phyloP scores from a whole-genome alignment of 2,329 filamentous ascomycete species.

The Cercospora nicotianae region DNA sequence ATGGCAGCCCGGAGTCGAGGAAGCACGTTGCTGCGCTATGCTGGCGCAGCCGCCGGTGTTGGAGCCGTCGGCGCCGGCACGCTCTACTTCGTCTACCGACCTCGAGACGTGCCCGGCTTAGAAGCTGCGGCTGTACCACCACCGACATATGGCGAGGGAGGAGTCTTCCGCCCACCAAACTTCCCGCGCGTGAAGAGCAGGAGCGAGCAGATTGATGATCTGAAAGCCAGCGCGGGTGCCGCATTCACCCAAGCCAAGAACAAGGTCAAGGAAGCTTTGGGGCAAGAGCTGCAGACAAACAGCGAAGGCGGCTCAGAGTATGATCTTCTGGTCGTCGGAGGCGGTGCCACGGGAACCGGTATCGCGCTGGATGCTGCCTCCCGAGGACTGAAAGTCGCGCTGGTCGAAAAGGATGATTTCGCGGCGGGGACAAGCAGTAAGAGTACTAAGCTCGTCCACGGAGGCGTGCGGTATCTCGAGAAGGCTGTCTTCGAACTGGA shows the following conservation, averaged over 20 bases:
- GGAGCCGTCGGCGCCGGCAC: slow-evolving; percentile 55
- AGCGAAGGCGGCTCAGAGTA: slow-evolving; percentile 53
- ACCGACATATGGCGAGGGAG: slow-evolving; percentile 67
- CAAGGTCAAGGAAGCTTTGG: slow-evolving; percentile 42
- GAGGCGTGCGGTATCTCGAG: slow-evolving; percentile 80
- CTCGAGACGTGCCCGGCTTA: slow-evolving; percentile 69
- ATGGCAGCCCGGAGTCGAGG: slow-evolving; percentile 34
- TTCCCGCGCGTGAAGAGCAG: slow-evolving; percentile 65
- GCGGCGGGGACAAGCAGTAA: slow-evolving; percentile 80
- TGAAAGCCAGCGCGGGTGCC: slow-evolving; percentile 54
- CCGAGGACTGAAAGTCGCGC: slow-evolving; percentile 73
- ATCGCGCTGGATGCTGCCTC: slow-evolving; percentile 81
- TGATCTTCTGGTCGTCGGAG: slow-evolving; percentile 76
- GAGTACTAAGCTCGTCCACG: slow-evolving; percentile 84
- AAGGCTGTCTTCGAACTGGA: slow-evolving; percentile 85
- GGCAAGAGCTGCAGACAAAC: slow-evolving; percentile 34
- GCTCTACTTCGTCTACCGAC: slow-evolving; percentile 66
- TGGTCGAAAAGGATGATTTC: slow-evolving; percentile 83
- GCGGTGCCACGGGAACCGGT: slow-evolving; percentile 75
- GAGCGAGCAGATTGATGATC: slow-evolving; percentile 63
- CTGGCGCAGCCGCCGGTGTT: slow-evolving; percentile 60
- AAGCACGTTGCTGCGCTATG: slow-evolving; percentile 51
- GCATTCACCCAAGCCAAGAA: slow-evolving; percentile 49
- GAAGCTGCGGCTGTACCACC: slow-evolving; percentile 69
- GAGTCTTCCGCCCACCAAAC: slow-evolving; percentile 64